Evolutionary conservation across 768 basidiomycete genomes (phyloP), one percentile per base, ranked within the genome.

Genomic region (Russula dissimulans): DNA sequence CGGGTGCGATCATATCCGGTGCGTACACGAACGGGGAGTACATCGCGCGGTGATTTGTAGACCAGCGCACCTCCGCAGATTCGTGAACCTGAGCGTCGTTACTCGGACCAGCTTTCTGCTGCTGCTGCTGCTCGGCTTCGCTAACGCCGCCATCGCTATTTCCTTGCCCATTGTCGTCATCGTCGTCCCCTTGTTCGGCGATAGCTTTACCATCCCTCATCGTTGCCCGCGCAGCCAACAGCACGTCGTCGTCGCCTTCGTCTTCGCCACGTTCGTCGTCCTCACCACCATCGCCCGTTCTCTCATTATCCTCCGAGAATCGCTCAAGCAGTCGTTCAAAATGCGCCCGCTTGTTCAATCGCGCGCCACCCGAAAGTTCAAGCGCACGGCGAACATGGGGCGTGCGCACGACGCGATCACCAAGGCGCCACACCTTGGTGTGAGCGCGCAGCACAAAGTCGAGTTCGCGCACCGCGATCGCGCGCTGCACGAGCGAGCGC

Each of bases 371-470:
- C 67, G 81, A 73, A 50, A 78, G 74, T 18, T 77, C 74, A 44
- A 84, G 65, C 10, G 80, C 83, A 46, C 79, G 78, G n/a, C 75
- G 70, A 48, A 87, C 73, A 54, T 78, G 76, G 15, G 49, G 52
- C 61, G 58, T 56, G 10, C 41, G 26, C n/a, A 66, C 58, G 65
- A 79, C 73, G 34, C 75, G 74, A 47, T 70, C 71, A 12, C 74
- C 73, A 3, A 75, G 55, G 51, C 77, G 74, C 84, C 87, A 90
- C 7, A 77, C 83, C 65, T 80, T 85, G 50, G 80, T 80, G 18
- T 78, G 77, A 42, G 74, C 73, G 71, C 87, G 89, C 67, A 85
- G 68, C 36, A 72, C 70, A 55, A 74, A 69, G 65, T 87, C 86
- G 59, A 84, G 79, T 65, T 86, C 22, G 22, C 22, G 22, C 22